Conservation (phyloP, 352 stramenopile genomes). For the Phytopythium litorale region DNA sequence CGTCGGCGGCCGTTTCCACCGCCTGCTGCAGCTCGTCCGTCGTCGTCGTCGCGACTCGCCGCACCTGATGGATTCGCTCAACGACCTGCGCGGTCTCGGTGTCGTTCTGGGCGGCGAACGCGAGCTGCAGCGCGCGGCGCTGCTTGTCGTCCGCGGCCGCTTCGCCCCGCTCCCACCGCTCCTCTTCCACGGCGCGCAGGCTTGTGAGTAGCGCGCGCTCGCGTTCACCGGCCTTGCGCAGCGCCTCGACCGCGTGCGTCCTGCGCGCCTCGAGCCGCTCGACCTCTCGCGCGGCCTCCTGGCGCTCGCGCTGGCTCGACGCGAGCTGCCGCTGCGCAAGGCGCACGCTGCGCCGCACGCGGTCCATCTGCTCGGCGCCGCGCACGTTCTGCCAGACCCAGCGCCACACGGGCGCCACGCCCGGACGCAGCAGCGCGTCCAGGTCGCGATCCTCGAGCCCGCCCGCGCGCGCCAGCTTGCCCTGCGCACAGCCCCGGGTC, state of each 20-base stretch:
- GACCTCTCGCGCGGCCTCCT: slow-evolving; percentile 17
- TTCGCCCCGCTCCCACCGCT: slow-evolving; percentile 10
- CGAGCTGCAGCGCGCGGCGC: slow-evolving; percentile 24
- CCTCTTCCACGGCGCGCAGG: slow-evolving; percentile 23
- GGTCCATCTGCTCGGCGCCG: slow-evolving; percentile 30
- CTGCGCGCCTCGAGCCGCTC: slow-evolving; percentile 17
- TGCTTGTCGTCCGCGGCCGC: slow-evolving; percentile 16
- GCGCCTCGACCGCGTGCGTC: slow-evolving; percentile 17
- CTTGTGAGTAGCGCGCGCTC: slow-evolving; percentile 20
- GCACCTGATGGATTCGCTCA: not conserved
- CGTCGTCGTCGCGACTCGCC: not conserved
- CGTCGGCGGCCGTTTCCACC: not conserved
- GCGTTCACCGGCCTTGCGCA: slow-evolving; percentile 17
- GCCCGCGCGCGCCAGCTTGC: slow-evolving; percentile 23
- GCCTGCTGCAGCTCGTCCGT: not conserved
- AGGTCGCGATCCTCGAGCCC: slow-evolving; percentile 35
- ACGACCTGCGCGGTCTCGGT: not conserved
- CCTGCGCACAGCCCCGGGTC: slow-evolving; percentile 10
- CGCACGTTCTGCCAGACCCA: slow-evolving; percentile 39
- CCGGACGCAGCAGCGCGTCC: slow-evolving; percentile 33
- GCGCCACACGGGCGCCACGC: slow-evolving; percentile 28
- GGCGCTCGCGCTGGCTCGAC: slow-evolving; percentile 30
- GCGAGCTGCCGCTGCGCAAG: slow-evolving; percentile 26
- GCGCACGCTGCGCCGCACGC: slow-evolving; percentile 21
- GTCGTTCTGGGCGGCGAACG: slow-evolving; percentile 21